Conservation (phyloP, 148 eudicot species). For the Agrostemma githago region DNA sequence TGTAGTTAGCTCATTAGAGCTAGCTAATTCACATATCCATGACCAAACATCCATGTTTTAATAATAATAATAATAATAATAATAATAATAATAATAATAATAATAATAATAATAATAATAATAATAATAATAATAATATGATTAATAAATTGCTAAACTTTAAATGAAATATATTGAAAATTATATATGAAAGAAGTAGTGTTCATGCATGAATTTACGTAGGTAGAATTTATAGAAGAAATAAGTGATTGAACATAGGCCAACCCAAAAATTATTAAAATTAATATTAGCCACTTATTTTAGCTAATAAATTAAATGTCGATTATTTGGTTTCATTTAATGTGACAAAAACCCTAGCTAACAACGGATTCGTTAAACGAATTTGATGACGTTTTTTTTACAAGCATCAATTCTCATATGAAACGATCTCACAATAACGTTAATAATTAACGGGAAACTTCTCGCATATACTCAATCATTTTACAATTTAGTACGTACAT, state of each 20-base stretch:
- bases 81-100: no score
- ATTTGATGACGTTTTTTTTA: no score
- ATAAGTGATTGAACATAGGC: conserved; percentile 46
- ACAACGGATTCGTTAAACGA: no score
- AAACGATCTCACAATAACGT: no score
- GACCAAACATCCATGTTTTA: conserved; percentile 67
- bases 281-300: conserved; percentile 45
- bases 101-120: no score
- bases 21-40: conserved; percentile 75
- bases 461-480: no score
- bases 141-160: no score
- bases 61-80: background rate
- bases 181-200: background rate
- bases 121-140: background rate
- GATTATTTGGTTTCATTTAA: conserved; percentile 18
- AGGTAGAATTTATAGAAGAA: conserved; percentile 34
- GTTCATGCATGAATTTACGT: background rate
- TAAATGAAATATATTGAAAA: background rate
- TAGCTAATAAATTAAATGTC: background rate
- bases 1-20: conserved; percentile 44
- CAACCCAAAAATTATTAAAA: conserved; percentile 38
- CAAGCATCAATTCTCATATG: no score
- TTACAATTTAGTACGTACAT: no score
- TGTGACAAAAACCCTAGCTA: conserved; percentile 17
- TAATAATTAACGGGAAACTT: no score